Base-by-base conservation (phyloP, 352 stramenopile genomes). In the Phytophthora megakarya region DNA sequence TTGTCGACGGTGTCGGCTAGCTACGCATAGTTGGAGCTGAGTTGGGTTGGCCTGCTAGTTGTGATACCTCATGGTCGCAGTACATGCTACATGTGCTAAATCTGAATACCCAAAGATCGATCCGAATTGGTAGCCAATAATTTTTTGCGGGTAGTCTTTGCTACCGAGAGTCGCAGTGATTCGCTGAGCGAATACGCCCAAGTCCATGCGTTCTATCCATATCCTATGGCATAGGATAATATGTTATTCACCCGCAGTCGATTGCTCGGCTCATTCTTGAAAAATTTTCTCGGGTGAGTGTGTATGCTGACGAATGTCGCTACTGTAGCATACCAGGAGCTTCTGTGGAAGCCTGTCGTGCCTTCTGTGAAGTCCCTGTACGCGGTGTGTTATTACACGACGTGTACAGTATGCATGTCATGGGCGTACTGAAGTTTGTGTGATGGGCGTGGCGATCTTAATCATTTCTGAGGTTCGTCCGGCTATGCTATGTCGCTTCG, bases 381-480 rank as follows among this genome's bases (percentile, higher is more conserved):
- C n/a, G n/a, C n/a, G n/a, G n/a, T n/a, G n/a, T n/a, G n/a, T n/a
- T n/a, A n/a, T n/a, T n/a, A 22, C 33, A 39, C 25, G 10, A 30
- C n/a, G 22, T 13, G 15, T 18, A 28, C 26, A 23, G 26, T 12
- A 3, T 40, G 33, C 16, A 4, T 39, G 30, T 40, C 37, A 21
- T 42, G 39, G 13, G 40, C 21, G 46, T 56, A 50, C 33, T 49
- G 51, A 56, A 59, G 58, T 60, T 60, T 38, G 32, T 40, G 50
- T 40, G 50, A 60, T 59, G 61, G 23, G 48, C 35, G 16, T 3
- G n/a, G 32, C 39, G 18, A 44, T 30, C 21, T 70, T 56, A 63
- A 73, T 64, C 39, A 65, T 68, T 65, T 67, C 61, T 68, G 61
- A 68, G 72, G 55, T 65, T 71, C 23, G 4, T 37, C 51, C 37